Conservation (phyloP, 495 filamentous ascomycete genomes). For the Penicillium turbatum region DNA sequence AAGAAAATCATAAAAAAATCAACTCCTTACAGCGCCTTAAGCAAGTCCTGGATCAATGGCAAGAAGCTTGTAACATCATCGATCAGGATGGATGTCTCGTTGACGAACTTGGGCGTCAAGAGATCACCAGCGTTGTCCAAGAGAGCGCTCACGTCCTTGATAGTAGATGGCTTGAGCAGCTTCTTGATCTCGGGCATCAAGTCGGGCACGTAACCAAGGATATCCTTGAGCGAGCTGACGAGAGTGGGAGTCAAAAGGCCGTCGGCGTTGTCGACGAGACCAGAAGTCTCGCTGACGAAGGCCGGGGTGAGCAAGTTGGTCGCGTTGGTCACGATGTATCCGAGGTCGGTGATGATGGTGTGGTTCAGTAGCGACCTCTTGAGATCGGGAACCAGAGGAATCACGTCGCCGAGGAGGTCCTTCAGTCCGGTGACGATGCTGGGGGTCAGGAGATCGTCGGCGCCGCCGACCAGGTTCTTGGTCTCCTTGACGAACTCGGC, state of each 20-base stretch:
- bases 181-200: constrained; percentile 27
- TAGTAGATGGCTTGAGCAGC: constrained; percentile 31
- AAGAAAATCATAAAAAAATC: constrained; percentile 11
- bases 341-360: constrained; percentile 33
- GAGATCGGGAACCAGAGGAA: constrained; percentile 26
- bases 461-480: constrained; percentile 33
- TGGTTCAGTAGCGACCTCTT: constrained; percentile 30
- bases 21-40: constrained; percentile 25
- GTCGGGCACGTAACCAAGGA: constrained; percentile 29
- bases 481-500: constrained; percentile 41
- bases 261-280: constrained; percentile 33
- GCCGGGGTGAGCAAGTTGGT: constrained; percentile 31
- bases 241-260: constrained; percentile 32
- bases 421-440: constrained; percentile 22
- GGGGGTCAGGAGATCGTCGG: constrained; percentile 37
- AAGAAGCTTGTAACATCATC: constrained; percentile 24
- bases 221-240: constrained; percentile 33
- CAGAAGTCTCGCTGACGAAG: constrained; percentile 31
- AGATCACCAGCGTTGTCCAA: constrained; percentile 42
- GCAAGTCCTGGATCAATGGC: constrained; percentile 25
- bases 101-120: constrained; percentile 38
- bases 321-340: constrained; percentile 36
- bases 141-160: constrained; percentile 37
- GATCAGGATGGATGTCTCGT: constrained; percentile 30
- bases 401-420: constrained; percentile 33